Evolutionary conservation across 257 asterid species (phyloP).

Genomic region (Primulina eburnea): DNA sequence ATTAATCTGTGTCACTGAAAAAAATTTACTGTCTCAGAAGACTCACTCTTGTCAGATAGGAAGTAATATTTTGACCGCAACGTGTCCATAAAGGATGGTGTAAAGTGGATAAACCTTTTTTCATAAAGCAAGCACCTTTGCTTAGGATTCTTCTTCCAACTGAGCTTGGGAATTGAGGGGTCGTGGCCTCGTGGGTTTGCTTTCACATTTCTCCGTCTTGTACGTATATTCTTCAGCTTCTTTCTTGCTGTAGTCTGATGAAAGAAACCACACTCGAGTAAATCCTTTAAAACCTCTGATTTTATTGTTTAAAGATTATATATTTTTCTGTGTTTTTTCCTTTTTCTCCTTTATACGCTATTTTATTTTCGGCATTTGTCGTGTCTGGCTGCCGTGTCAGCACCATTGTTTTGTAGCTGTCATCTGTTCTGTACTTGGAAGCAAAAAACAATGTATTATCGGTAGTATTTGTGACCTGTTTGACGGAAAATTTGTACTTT

Average conservation of each 20-base stretch:
- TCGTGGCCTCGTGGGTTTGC: not conserved
- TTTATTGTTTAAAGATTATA: too few relatives aligned
- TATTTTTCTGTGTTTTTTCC: too few relatives aligned
- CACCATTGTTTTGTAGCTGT: not conserved
- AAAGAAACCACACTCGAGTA: not conserved
- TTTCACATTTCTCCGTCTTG: not conserved
- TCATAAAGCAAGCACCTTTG: not conserved
- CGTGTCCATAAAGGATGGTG: not conserved
- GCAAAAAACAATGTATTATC: not conserved
- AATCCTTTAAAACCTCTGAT: too few relatives aligned
- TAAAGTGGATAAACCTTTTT: not conserved
- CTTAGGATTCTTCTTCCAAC: not conserved
- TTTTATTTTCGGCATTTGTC: not conserved
- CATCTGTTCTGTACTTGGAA: not conserved
- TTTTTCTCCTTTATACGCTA: not conserved
- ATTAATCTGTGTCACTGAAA: too few relatives aligned
- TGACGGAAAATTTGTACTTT: not conserved
- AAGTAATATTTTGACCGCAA: not conserved
- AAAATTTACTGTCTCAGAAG: too few relatives aligned
- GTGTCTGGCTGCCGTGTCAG: not conserved
- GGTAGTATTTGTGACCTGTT: not conserved
- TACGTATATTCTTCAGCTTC: not conserved
- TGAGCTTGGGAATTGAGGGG: not conserved
- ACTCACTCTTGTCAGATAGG: too few relatives aligned
- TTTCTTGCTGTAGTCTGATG: not conserved